Evolutionary conservation across 2,329 filamentous ascomycete species (phyloP), one percentile per base, ranked within the genome.

Genomic region (Aspergillus clavatus): DNA sequence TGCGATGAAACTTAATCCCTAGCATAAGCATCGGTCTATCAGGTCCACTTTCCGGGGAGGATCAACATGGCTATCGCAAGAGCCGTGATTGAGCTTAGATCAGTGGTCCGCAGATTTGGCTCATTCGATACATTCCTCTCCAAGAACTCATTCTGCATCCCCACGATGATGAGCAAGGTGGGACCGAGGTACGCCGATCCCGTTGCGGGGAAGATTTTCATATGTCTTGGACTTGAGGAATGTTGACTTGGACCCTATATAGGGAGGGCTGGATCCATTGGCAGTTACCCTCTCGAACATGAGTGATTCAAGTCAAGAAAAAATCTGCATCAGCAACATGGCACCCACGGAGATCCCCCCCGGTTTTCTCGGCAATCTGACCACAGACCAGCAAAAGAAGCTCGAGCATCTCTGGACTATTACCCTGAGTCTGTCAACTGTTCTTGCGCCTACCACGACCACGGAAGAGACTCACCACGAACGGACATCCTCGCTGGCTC

Each of bases 331-430:
- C n/a, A 8, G 23, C 36, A 53, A 29, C 23, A 53, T 55, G 51
- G 38, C 45, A 40, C 27, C 38, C 24, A 37, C 39, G 8, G 47
- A 48, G 35, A 33, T 45, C 12, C 50, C 46, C 5, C 31, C 40
- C n/a, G 91, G 93, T 35, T 83, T 89, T 51, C 80, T 89, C 41
- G 89, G 89, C 46, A 95, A 87, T 56, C 74, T 98, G 44, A 95
- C 88, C 11, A 67, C 81, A 2, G 89, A 95, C 48, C 83, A 98
- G 70, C 87, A 95, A 58, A 80, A 81, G 51, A 95, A 93, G 71
- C 73, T 98, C 47, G 86, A 85, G 60, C 84, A 91, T 63, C 77
- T 97, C 54, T 98, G 93, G 93, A 71, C 77, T 14, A 75, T 82
- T 42, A 76, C 89, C 23, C 77, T 94, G 54, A 82, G 85, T 48